phyloP scores from a whole-genome alignment of 768 basidiomycete species.

The Clitopilus hobsonii region DNA sequence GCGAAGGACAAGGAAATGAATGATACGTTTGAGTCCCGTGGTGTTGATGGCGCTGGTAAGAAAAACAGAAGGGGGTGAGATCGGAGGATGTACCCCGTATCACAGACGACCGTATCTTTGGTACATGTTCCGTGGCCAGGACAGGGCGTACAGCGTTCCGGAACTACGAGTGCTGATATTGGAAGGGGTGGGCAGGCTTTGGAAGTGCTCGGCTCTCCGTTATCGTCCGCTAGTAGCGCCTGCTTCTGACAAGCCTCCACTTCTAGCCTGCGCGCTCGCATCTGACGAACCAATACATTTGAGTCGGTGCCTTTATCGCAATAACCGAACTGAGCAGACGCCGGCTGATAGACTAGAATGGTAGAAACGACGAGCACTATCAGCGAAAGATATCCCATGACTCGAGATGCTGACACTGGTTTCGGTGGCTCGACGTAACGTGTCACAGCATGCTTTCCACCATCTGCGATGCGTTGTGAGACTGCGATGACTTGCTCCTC shows the following conservation, averaged over 20 bases:
- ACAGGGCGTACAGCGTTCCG: constrained; percentile 68
- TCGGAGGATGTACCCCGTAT: constrained; percentile 60
- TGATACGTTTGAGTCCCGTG: constrained; percentile 32
- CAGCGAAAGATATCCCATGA: constrained; percentile 40
- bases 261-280: constrained; percentile 40
- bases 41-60: constrained; percentile 32
- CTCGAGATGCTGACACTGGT: constrained; percentile 17
- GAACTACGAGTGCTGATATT: constrained; percentile 49
- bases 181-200: constrained; percentile 50
- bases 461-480: constrained; percentile 33
- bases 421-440: constrained; percentile 6
- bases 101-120: constrained; percentile 55
- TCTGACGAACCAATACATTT: constrained; percentile 48
- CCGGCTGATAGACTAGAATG: constrained; percentile 51
- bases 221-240: constrained; percentile 28
- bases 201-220: constrained; percentile 20
- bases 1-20: constrained; percentile 31
- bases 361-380: constrained; percentile 27
- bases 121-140: constrained; percentile 65
- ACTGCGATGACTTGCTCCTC: constrained; percentile 18
- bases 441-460: constrained; percentile 14
- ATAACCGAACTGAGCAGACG: constrained; percentile 71
- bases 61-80: constrained; percentile 56
- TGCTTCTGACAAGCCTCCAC: constrained; percentile 53
- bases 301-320: constrained; percentile 63